phyloP scores from a whole-genome alignment of 2,329 filamentous ascomycete genomes.

The Fusarium heterosporum region DNA sequence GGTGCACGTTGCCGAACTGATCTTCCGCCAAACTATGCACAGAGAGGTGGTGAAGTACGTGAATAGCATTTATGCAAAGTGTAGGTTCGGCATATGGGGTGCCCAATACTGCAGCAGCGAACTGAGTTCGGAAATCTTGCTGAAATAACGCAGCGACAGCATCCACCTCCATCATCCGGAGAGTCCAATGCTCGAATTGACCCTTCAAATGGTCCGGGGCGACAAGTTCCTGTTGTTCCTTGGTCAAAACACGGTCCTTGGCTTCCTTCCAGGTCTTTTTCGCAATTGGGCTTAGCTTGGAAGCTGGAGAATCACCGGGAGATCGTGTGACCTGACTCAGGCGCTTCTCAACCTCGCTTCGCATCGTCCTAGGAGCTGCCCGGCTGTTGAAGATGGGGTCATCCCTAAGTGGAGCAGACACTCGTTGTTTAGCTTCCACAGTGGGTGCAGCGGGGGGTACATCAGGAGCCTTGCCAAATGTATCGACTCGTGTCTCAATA shows the following conservation, averaged over 20 bases:
- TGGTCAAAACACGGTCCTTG: conserved; percentile 61
- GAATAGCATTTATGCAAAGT: conserved; percentile 77
- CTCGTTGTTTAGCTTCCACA: conserved; percentile 49
- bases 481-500: conserved; percentile 75
- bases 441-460: conserved; percentile 50
- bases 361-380: conserved; percentile 53
- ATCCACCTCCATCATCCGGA: conserved; percentile 59
- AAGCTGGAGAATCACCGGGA: conserved; percentile 61
- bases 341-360: conserved; percentile 59
- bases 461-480: conserved; percentile 62
- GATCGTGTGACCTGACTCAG: conserved; percentile 58
- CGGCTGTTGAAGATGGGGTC: conserved; percentile 60
- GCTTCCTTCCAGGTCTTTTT: conserved; percentile 62
- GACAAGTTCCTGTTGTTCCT: conserved; percentile 66
- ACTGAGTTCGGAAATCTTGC: conserved; percentile 73
- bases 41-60: conserved; percentile 75
- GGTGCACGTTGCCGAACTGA: conserved; percentile 85
- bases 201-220: conserved; percentile 62
- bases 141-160: conserved; percentile 76
- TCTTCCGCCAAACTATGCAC: conserved; percentile 83
- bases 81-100: conserved; percentile 76
- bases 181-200: conserved; percentile 61
- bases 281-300: conserved; percentile 63
- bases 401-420: conserved; percentile 57
- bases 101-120: conserved; percentile 77